Conservation (phyloP, 2,329 filamentous ascomycete genomes). For the Cladophialophora bantiana region DNA sequence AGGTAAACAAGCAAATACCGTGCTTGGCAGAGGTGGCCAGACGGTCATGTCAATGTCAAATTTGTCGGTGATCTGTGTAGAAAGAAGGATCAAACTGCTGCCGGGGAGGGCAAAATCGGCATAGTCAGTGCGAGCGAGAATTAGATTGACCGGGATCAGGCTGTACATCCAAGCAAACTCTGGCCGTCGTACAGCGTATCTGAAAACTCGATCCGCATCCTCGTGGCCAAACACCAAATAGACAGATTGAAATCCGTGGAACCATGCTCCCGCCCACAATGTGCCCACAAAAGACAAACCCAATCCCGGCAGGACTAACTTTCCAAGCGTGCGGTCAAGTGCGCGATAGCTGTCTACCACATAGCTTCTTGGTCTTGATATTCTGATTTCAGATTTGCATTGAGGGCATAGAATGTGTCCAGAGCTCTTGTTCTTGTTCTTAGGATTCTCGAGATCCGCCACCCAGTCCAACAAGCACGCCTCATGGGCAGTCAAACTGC, state of each 20-base stretch:
- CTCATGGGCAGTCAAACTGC: slow-evolving; percentile 89
- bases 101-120: slow-evolving; percentile 69
- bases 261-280: slow-evolving; percentile 59
- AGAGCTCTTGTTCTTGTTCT: slow-evolving; percentile 57
- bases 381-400: slow-evolving; percentile 80
- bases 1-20: slow-evolving; percentile 70
- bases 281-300: slow-evolving; percentile 57
- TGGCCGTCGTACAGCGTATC: slow-evolving; percentile 46
- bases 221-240: slow-evolving; percentile 70
- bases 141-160: slow-evolving; percentile 70
- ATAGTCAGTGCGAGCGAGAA: slow-evolving; percentile 70
- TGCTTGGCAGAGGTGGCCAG: slow-evolving; percentile 71
- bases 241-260: slow-evolving; percentile 68
- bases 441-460: slow-evolving; percentile 78
- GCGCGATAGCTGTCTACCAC: slow-evolving; percentile 71
- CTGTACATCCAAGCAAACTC: slow-evolving; percentile 65
- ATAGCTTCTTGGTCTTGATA: slow-evolving; percentile 76
- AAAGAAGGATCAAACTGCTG: slow-evolving; percentile 65
- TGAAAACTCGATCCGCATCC: slow-evolving; percentile 64
- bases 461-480: slow-evolving; percentile 91
- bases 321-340: slow-evolving; percentile 64
- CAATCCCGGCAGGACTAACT: slow-evolving; percentile 69
- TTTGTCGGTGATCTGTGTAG: slow-evolving; percentile 51
- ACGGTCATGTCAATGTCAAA: slow-evolving; percentile 60
- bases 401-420: slow-evolving; percentile 80